Evolutionary conservation across 208 protist genomes (phyloP), one percentile per base, ranked within the genome.

Genomic region (Phytomonas sp.): DNA sequence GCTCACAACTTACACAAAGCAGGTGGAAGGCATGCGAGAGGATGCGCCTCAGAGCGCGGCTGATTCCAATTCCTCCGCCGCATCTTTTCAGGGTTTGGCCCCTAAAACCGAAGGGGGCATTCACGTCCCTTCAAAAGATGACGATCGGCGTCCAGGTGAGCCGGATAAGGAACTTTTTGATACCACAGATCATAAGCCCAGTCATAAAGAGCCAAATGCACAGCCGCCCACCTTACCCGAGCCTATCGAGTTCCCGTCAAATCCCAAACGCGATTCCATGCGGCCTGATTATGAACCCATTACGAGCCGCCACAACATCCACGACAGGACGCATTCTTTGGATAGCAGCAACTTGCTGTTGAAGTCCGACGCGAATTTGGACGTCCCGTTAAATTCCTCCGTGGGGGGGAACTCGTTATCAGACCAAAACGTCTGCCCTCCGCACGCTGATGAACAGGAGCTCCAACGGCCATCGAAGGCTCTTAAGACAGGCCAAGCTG

Each of bases 231-330:
- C 71, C 62, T 46, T 81, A n/a, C 70, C 62, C 7, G 70, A 75
- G 66, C 77, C 77, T 17, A 69, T 65, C n/a, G 29, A 62, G 51
- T 30, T 32, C 34, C 53, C 66, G 6, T 69, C n/a, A 33, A 70
- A 68, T 36, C 71, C 65, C 17, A 62, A 60, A 4, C 70, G 76
- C 29, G 70, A 69, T 66, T 60, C 40, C 9, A 29, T 81, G 17
- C 70, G 70, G 34, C 79, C 79, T 20, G 75, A 72, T 56, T 83
- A 76, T 67, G 67, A 80, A 37, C 79, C 79, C 15, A 71, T 83
- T 13, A 80, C 71, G 36, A 65, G 61, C 28, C 60, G 60, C 60
- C 8, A 15, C 40, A 46, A 11, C 20, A 26, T 30, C 1, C 29
- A 62, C 60, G 60, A 62, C 60, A 62, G 60, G 20, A 46, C 40